A percentile compares a stretch with the other conserved stretches of the same genome.
These are phyloP conservation scores for Yarrowia yakushimensis DNA, from an alignment of 805 yeast species.

Conservation along the genomic window DNA sequence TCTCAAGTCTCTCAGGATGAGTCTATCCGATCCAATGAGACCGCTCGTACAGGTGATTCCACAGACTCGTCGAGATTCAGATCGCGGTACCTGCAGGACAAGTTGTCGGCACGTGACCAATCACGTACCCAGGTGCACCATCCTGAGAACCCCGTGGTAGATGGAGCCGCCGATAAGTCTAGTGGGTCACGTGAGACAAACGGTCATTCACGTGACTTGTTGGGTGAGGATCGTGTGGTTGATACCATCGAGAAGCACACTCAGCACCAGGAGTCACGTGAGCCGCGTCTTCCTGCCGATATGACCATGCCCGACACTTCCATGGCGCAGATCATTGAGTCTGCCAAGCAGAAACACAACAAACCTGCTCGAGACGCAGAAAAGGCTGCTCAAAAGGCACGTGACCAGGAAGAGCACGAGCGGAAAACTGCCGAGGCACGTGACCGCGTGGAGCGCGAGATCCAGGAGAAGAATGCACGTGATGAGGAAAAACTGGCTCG, in stretches of 20 bases:
- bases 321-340: constrained; percentile 1
- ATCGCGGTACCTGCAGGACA: background rate
- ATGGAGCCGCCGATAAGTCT: background rate
- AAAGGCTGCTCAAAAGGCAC: background rate
- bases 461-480: background rate
- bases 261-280: background rate
- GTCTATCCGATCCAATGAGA: background rate
- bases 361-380: background rate
- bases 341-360: background rate
- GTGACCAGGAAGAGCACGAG: background rate
- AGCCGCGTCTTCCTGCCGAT: background rate
- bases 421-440: background rate
- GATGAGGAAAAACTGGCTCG: constrained; percentile 10
- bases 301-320: constrained; percentile 1
- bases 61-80: background rate
- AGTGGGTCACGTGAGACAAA: background rate
- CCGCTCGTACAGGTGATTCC: background rate
- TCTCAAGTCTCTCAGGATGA: background rate
- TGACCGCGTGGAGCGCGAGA: constrained; percentile 4
- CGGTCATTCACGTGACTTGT: background rate
- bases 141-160: too few species aligned
- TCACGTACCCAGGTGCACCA: background rate
- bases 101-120: background rate
- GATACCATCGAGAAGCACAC: background rate
- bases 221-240: background rate